Conservation (phyloP, 1,284 basidiomycete species). For the Apiotrichum sp. region DNA sequence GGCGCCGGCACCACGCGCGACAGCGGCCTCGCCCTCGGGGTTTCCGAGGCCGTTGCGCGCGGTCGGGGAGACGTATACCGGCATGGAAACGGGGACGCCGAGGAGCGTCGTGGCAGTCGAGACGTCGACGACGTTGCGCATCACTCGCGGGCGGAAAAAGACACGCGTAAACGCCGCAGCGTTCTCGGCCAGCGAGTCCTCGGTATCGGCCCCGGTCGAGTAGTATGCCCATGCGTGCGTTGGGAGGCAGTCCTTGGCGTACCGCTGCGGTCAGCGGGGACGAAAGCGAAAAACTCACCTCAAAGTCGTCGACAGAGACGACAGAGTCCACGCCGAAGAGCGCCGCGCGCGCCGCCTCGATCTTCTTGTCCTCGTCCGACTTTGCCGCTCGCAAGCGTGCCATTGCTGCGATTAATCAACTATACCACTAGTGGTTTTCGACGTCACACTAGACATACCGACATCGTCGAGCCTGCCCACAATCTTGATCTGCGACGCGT, state of each 20-base stretch:
- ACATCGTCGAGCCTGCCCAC: slow-evolving; percentile 24
- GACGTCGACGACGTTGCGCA: slow-evolving; percentile 62
- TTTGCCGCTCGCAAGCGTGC: not conserved
- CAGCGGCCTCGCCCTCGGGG: slow-evolving; percentile 46
- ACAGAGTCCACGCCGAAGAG: slow-evolving; percentile 34
- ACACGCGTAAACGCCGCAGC: slow-evolving; percentile 65
- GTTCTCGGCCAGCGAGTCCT: slow-evolving; percentile 58
- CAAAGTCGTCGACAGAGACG: slow-evolving; percentile 33
- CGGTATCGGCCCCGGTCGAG: slow-evolving; percentile 70
- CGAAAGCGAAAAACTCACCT: slow-evolving; percentile 14
- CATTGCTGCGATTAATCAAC: not conserved
- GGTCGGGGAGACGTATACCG: slow-evolving; percentile 72
- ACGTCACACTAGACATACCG: slow-evolving; percentile 7
- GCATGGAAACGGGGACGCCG: slow-evolving; percentile 62
- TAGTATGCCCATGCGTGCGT: slow-evolving; percentile 72
- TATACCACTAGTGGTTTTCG: not conserved
- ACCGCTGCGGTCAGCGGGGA: slow-evolving; percentile 3
- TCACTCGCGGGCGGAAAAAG: slow-evolving; percentile 73
- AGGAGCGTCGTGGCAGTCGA: slow-evolving; percentile 69
- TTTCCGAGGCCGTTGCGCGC: slow-evolving; percentile 50
- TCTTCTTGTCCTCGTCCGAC: slow-evolving; percentile 15
- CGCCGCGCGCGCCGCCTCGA: slow-evolving; percentile 21
- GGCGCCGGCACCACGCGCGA: slow-evolving; percentile 47
- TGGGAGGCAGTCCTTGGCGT: slow-evolving; percentile 61
- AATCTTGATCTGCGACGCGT: slow-evolving; percentile 14